A percentile compares a stretch with the other conserved stretches of the same genome.
phyloP scores from a whole-genome alignment of 345 rosid species.

The Dipteronia sinensis region DNA sequence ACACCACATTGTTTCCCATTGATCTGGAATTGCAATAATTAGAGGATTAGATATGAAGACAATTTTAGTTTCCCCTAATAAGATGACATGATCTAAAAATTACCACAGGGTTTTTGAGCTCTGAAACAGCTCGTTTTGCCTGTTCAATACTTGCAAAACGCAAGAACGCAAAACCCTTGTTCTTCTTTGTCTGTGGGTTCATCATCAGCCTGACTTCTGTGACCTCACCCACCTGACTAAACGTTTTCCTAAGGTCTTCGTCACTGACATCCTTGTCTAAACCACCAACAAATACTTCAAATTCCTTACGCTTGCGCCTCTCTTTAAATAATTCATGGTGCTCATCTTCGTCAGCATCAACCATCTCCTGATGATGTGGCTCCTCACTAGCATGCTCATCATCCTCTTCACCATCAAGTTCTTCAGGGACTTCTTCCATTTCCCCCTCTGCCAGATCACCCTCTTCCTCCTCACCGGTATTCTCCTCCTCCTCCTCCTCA shows the following conservation, averaged over 20 bases:
- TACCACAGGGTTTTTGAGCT: constrained; percentile 91
- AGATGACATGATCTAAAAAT: constrained; percentile 34
- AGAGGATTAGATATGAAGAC: constrained; percentile 32
- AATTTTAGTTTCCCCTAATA: constrained; percentile 35
- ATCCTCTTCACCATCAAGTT: constrained; percentile 53
- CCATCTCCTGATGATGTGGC: constrained; percentile 49
- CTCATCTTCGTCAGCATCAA: constrained; percentile 61
- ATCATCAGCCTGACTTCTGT: constrained; percentile 86
- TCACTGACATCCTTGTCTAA: constrained; percentile 85
- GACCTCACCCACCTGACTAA: constrained; percentile 79
- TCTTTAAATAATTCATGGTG: constrained; percentile 76
- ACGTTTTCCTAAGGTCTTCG: constrained; percentile 80
- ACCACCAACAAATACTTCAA: constrained; percentile 93
- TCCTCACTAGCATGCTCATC: constrained; percentile 55
- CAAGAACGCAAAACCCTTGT: constrained; percentile 95
- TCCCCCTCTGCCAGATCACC: constrained; percentile 68
- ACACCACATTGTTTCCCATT: constrained; percentile 98
- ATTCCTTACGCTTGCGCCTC: constrained; percentile 95
- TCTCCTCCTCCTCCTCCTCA: constrained; percentile 68
- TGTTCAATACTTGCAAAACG: constrained; percentile 92
- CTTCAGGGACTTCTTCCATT: constrained; percentile 61
- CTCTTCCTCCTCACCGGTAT: constrained; percentile 59
- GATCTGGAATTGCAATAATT: constrained; percentile 70
- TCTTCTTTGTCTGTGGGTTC: constrained; percentile 90
- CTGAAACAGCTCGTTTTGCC: constrained; percentile 84